A percentile compares a stretch with the other conserved stretches of the same genome.
Evolutionary conservation across 352 stramenopile genomes (phyloP).

Genomic region (Globisporangium cylindrosporum): DNA sequence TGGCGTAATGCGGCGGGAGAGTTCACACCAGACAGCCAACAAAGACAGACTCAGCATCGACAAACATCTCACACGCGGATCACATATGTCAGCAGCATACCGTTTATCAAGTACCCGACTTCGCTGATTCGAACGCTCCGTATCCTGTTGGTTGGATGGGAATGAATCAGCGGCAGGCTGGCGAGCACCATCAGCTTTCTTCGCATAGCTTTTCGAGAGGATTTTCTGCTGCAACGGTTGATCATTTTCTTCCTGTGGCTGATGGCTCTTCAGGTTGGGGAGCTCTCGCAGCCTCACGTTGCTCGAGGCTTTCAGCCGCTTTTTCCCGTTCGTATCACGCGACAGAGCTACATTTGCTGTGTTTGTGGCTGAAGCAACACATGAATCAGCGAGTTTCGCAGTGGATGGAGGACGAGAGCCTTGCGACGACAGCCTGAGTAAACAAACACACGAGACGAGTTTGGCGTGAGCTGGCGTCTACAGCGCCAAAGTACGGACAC

Average conservation of each 20-base stretch:
- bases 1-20: background rate
- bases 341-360: background rate
- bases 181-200: background rate
- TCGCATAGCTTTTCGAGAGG: background rate
- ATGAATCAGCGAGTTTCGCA: background rate
- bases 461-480: background rate
- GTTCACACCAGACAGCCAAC: background rate
- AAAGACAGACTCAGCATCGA: background rate
- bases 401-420: constrained; percentile 11
- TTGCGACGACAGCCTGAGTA: constrained; percentile 3
- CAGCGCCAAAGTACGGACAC: background rate
- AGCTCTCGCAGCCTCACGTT: constrained; percentile 28
- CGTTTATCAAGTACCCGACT: background rate
- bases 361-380: background rate
- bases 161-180: background rate
- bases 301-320: constrained; percentile 11
- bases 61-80: background rate
- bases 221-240: background rate
- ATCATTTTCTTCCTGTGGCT: constrained; percentile 9
- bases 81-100: background rate
- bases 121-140: background rate
- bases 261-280: constrained; percentile 6
- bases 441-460: background rate
- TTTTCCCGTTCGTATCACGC: constrained; percentile 11
- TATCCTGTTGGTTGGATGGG: constrained; percentile 35